Percentiles rank a stretch among this genome's conserved stretches.
These are phyloP conservation scores for Aleurites moluccanus DNA, from an alignment of 441 rosid species.

Conservation along the genomic window DNA sequence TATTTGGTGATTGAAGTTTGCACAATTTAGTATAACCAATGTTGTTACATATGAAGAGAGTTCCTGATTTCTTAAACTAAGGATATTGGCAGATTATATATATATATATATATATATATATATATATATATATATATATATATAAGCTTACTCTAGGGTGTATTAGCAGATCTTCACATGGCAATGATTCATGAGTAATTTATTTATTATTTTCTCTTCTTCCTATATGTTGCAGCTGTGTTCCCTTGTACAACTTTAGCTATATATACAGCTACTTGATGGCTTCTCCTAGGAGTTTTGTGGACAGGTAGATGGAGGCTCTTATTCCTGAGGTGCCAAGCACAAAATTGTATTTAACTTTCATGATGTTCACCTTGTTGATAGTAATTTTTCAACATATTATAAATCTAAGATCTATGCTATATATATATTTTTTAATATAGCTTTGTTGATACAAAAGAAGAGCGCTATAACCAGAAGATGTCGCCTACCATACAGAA, in stretches of 20 bases:
- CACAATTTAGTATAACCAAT: neutral
- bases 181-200: neutral
- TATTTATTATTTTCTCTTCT: neutral
- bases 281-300: conserved; percentile 81
- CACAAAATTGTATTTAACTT: conserved; percentile 19
- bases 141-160: neutral
- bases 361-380: conserved; percentile 9
- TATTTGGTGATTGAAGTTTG: neutral
- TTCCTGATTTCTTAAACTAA: neutral
- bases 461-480: conserved; percentile 63
- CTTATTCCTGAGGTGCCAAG: conserved; percentile 49
- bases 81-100: conserved; percentile 5
- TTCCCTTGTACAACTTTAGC: conserved; percentile 81
- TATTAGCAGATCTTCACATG: conserved; percentile 4
- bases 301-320: conserved; percentile 79
- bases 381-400: conserved; percentile 8
- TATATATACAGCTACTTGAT: conserved; percentile 72
- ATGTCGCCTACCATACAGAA: conserved; percentile 70
- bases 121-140: no score
- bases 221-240: conserved; percentile 66
- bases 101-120: neutral
- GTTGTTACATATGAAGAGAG: neutral
- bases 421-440: no score
- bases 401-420: neutral
- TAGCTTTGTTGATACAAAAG: conserved; percentile 76